phyloP scores from a whole-genome alignment of 2,329 filamentous ascomycete species.

The Sporothrix dimorphospora region DNA sequence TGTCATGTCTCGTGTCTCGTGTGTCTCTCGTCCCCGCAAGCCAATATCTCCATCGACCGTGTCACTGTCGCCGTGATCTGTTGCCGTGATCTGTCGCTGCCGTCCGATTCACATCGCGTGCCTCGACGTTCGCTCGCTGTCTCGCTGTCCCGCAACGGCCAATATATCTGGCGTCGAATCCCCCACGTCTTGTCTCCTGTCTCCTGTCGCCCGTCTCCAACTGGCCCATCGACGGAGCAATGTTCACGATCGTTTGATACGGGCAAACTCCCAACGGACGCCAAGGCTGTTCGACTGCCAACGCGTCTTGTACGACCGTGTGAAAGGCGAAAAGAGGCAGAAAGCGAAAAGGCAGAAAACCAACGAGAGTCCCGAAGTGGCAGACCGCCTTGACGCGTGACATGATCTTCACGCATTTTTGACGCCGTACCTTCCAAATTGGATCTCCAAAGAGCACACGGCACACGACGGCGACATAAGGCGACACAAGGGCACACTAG shows the following conservation, averaged over 20 bases:
- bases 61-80: conserved; percentile 2
- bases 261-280: neutral
- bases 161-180: neutral
- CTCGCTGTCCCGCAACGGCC: neutral
- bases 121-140: neutral
- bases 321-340: neutral
- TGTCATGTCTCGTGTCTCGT: neutral
- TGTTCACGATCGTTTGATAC: neutral
- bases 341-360: conserved; percentile 1
- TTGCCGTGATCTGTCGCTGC: neutral
- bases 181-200: too few relatives aligned
- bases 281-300: neutral
- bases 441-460: conserved; percentile 16
- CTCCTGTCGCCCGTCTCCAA: too few relatives aligned
- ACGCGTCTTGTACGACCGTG: neutral
- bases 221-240: neutral
- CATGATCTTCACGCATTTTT: conserved; percentile 22
- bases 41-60: neutral
- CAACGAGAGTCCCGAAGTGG: neutral
- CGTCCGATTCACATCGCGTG: conserved; percentile 1
- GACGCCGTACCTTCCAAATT: conserved; percentile 25
- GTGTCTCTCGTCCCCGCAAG: neutral
- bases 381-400: conserved; percentile 26
- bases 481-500: conserved; percentile 21
- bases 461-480: neutral